Evolutionary conservation across 2,329 filamentous ascomycete genomes (phyloP).

Genomic region (Sporothrix euskadiensis): DNA sequence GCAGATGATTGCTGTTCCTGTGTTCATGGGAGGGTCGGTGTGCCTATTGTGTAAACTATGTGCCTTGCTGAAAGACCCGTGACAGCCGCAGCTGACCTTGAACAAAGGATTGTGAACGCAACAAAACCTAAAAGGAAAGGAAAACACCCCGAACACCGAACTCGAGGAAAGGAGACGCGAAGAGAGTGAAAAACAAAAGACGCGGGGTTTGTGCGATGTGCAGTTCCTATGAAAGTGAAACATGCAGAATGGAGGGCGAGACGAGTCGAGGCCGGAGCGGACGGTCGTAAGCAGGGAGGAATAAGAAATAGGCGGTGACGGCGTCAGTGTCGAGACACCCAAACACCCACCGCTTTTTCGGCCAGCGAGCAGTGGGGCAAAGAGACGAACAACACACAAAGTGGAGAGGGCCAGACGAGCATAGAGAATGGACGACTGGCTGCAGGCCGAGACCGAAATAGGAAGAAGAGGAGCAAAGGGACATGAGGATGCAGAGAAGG

Average conservation of each 20-base stretch:
- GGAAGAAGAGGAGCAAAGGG: not conserved
- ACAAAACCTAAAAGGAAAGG: not conserved
- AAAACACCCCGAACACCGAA: not conserved
- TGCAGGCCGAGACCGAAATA: slow-evolving; percentile 20
- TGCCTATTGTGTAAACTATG: not conserved
- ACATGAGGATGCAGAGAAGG: not conserved
- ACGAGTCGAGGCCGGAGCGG: slow-evolving; percentile 6
- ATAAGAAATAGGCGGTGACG: slow-evolving; percentile 21
- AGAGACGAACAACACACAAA: not conserved
- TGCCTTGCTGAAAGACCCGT: slow-evolving; percentile 11
- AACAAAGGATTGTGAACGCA: not conserved
- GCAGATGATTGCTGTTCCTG: slow-evolving; percentile 9
- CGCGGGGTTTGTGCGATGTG: not conserved
- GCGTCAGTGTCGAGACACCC: not conserved
- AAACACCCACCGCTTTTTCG: slow-evolving; percentile 27
- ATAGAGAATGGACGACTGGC: not conserved
- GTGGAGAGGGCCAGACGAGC: not conserved
- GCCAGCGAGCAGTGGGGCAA: not conserved
- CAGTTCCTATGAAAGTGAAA: slow-evolving; percentile 3
- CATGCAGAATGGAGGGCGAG: slow-evolving; percentile 14
- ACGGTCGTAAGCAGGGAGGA: slow-evolving; percentile 16
- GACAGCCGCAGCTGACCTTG: slow-evolving; percentile 1
- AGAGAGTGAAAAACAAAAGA: not conserved
- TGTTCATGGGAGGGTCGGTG: not conserved
- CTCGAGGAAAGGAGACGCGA: not conserved